These are phyloP conservation scores for Bipolaris cookei DNA, from an alignment of 2,329 filamentous ascomycete genomes.

Conservation along the genomic window DNA sequence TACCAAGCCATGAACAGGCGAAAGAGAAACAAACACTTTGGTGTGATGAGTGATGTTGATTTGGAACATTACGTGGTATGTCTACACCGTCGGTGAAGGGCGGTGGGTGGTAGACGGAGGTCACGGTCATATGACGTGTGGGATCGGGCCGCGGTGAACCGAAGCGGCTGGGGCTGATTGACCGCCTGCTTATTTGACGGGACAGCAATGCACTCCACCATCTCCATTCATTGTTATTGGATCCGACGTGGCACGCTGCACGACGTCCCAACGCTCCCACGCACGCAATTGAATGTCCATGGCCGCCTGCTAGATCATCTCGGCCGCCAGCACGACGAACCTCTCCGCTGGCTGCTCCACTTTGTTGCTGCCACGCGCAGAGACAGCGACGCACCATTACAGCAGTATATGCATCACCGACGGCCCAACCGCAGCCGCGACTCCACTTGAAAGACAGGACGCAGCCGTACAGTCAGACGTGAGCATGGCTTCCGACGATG, in stretches of 20 bases:
- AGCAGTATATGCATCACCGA: slow-evolving; percentile 16
- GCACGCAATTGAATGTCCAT: slow-evolving; percentile 42
- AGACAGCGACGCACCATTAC: slow-evolving; percentile 10
- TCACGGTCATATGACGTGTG: slow-evolving; percentile 20
- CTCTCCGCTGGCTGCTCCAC: slow-evolving; percentile 17
- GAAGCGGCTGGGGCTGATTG: slow-evolving; percentile 34
- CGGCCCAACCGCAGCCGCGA: slow-evolving; percentile 17
- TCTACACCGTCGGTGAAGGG: too few species aligned
- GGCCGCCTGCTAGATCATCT: slow-evolving; percentile 26
- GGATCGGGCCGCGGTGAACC: slow-evolving; percentile 37
- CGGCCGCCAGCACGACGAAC: slow-evolving; percentile 23
- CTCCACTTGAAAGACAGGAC: slow-evolving; percentile 20
- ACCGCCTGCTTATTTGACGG: slow-evolving; percentile 37
- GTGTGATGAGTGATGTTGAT: neutral
- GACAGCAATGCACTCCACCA: slow-evolving; percentile 31
- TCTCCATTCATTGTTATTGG: slow-evolving; percentile 40
- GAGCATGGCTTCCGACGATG: slow-evolving; percentile 47
- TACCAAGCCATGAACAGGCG: neutral
- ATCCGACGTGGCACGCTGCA: slow-evolving; percentile 43
- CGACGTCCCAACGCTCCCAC: slow-evolving; percentile 29
- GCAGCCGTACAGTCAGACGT: slow-evolving; percentile 34
- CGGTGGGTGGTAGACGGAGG: slow-evolving; percentile 2
- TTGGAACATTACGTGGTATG: too few species aligned
- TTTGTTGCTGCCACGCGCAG: slow-evolving; percentile 12
- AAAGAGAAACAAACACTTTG: neutral